These are phyloP conservation scores for Kodamaea sagamina DNA, from an alignment of 805 yeast genomes.

Conservation along the genomic window DNA sequence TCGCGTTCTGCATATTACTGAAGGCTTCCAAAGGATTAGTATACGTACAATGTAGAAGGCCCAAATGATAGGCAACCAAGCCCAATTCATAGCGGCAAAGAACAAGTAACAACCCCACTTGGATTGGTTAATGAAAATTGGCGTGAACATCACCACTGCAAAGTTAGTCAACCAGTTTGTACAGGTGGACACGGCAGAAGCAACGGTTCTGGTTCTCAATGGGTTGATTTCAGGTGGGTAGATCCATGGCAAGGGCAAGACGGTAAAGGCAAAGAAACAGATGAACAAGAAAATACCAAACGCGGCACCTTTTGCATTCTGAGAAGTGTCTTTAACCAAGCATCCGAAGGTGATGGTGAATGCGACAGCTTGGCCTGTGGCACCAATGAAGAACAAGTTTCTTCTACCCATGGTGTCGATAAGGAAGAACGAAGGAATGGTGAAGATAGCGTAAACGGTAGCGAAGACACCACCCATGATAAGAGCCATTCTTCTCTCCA, in stretches of 20 bases:
- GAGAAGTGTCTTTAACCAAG: conserved; percentile 32
- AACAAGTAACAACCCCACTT: conserved; percentile 46
- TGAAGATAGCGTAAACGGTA: conserved; percentile 56
- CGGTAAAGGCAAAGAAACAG: conserved; percentile 46
- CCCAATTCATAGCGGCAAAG: conserved; percentile 42
- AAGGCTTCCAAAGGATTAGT: too few relatives aligned
- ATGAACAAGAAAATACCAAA: conserved; percentile 48
- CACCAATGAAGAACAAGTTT: conserved; percentile 46
- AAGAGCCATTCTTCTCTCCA: conserved; percentile 53
- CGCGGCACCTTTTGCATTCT: conserved; percentile 47
- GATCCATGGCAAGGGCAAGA: conserved; percentile 49
- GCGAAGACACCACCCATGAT: conserved; percentile 67
- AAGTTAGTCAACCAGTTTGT: conserved; percentile 48
- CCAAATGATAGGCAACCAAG: conserved; percentile 41
- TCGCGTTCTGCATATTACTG: too few relatives aligned
- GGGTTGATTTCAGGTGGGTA: conserved; percentile 52
- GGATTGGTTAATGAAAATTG: conserved; percentile 39
- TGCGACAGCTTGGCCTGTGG: conserved; percentile 43
- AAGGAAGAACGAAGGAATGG: conserved; percentile 47
- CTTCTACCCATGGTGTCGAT: conserved; percentile 48
- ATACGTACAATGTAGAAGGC: conserved; percentile 39
- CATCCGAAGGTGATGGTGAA: conserved; percentile 45
- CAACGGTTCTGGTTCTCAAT: conserved; percentile 47
- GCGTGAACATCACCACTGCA: conserved; percentile 49
- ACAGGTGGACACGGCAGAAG: conserved; percentile 46